These are phyloP conservation scores for Wickerhamomyces silvicola DNA, from an alignment of 805 yeast species.

Conservation along the genomic window DNA sequence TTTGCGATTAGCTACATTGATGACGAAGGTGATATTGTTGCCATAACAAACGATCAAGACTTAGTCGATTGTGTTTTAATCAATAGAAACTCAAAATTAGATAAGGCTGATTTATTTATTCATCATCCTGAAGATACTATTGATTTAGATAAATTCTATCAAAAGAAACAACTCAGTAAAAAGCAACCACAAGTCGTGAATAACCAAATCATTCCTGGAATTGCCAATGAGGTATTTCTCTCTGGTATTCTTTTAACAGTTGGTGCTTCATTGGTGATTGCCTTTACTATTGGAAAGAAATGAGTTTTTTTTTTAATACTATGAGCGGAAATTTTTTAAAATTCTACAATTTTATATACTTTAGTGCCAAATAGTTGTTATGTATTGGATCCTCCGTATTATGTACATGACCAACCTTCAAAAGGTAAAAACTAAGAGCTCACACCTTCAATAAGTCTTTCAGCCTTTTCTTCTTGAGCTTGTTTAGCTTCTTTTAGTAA, in stretches of 20 bases:
- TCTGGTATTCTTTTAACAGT: constrained; percentile 56
- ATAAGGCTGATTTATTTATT: constrained; percentile 65
- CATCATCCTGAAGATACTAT: constrained; percentile 56
- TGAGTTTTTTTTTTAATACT: constrained; percentile 14
- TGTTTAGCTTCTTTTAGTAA: constrained; percentile 19
- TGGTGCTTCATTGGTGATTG: constrained; percentile 53
- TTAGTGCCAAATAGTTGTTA: no score
- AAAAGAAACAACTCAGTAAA: constrained; percentile 10
- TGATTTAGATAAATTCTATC: constrained; percentile 20
- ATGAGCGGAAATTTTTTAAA: no score
- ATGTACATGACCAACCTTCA: no score
- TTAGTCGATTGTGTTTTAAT: constrained; percentile 65
- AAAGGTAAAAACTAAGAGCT: no score
- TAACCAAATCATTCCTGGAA: constrained; percentile 37
- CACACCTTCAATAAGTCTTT: constrained; percentile 15
- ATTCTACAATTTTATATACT: no score
- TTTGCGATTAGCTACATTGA: constrained; percentile 75
- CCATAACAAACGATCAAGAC: constrained; percentile 70
- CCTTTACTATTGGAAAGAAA: constrained; percentile 45
- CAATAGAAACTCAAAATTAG: constrained; percentile 39
- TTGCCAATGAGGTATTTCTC: constrained; percentile 55
- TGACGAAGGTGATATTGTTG: constrained; percentile 78
- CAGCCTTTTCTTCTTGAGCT: constrained; percentile 17
- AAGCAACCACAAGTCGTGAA: constrained; percentile 7
- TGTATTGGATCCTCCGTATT: no score